Conservation (phyloP, 2,329 filamentous ascomycete species). For the Fusarium lateritium region DNA sequence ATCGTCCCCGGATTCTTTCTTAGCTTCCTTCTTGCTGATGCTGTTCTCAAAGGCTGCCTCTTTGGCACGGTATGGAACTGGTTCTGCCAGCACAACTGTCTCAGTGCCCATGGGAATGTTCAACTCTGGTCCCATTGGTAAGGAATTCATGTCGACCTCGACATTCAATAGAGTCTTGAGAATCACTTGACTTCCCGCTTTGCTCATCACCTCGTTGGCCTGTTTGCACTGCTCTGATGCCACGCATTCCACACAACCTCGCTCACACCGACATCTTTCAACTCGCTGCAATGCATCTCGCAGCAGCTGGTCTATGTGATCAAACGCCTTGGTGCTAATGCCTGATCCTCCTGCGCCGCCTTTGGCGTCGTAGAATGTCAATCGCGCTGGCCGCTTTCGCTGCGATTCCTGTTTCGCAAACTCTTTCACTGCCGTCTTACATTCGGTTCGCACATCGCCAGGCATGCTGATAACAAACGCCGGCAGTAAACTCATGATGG, state of each 20-base stretch:
- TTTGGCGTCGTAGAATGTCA: conserved; percentile 97
- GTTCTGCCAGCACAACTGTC: conserved; percentile 82
- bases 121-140: conserved; percentile 88
- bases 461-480: conserved; percentile 92
- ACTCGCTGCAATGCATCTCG: conserved; percentile 82
- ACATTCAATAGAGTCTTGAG: conserved; percentile 81
- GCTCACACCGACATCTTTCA: conserved; percentile 80
- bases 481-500: conserved; percentile 87
- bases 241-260: conserved; percentile 92
- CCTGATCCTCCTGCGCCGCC: conserved; percentile 87
- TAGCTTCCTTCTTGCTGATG: neutral
- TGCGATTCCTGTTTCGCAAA: conserved; percentile 78
- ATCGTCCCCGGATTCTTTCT: conserved; percentile 30
- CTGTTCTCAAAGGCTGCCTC: conserved; percentile 21
- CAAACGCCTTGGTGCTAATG: conserved; percentile 93
- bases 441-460: conserved; percentile 94
- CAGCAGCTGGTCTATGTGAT: conserved; percentile 87
- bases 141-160: conserved; percentile 84
- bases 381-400: conserved; percentile 86
- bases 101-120: conserved; percentile 80
- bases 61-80: conserved; percentile 66
- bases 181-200: conserved; percentile 87
- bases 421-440: conserved; percentile 90
- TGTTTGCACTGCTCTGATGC: conserved; percentile 88
- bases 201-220: conserved; percentile 93